A percentile compares a stretch with the other conserved stretches of the same genome.
phyloP scores from a whole-genome alignment of 768 basidiomycete species.

The Pleurotus ostreatus region DNA sequence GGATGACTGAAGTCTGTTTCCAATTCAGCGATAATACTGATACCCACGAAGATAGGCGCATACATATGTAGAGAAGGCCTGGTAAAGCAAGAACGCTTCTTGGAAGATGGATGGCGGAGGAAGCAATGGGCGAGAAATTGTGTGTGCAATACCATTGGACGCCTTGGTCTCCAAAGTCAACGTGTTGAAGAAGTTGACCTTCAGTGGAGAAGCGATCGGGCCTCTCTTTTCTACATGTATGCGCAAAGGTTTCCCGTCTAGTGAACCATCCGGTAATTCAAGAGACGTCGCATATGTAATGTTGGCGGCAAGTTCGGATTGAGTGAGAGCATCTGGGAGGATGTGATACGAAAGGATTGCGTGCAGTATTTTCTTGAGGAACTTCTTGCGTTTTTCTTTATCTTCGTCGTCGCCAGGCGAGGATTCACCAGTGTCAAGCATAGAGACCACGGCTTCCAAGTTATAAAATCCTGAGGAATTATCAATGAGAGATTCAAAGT shows the following conservation, averaged over 20 bases:
- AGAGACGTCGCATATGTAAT: slow-evolving; percentile 50
- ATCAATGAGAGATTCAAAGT: slow-evolving; percentile 6
- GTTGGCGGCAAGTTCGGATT: slow-evolving; percentile 42
- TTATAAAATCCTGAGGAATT: slow-evolving; percentile 15
- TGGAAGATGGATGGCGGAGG: slow-evolving; percentile 51
- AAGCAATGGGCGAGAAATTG: slow-evolving; percentile 49
- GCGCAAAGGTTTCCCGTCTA: slow-evolving; percentile 42
- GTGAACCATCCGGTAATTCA: slow-evolving; percentile 30
- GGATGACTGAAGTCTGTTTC: slow-evolving; percentile 50
- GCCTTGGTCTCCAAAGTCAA: slow-evolving; percentile 20
- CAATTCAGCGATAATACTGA: too few species aligned
- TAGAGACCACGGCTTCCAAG: slow-evolving; percentile 21
- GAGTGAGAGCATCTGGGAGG: slow-evolving; percentile 34
- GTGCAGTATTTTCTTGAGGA: slow-evolving; percentile 50
- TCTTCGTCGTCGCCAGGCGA: slow-evolving; percentile 37
- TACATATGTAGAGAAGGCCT: slow-evolving; percentile 47
- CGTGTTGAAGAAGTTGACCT: slow-evolving; percentile 47
- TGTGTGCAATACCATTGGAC: slow-evolving; percentile 36
- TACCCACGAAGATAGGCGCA: slow-evolving; percentile 4
- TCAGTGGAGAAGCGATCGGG: slow-evolving; percentile 20
- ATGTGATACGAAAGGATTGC: slow-evolving; percentile 57
- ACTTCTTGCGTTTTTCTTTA: slow-evolving; percentile 48
- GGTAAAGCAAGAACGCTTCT: slow-evolving; percentile 37
- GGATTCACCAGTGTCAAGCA: slow-evolving; percentile 28
- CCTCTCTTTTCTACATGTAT: slow-evolving; percentile 30